Evolutionary conservation across 2,329 filamentous ascomycete species (phyloP), one percentile per base, ranked within the genome.

Genomic region (Bipolaris gigantea): DNA sequence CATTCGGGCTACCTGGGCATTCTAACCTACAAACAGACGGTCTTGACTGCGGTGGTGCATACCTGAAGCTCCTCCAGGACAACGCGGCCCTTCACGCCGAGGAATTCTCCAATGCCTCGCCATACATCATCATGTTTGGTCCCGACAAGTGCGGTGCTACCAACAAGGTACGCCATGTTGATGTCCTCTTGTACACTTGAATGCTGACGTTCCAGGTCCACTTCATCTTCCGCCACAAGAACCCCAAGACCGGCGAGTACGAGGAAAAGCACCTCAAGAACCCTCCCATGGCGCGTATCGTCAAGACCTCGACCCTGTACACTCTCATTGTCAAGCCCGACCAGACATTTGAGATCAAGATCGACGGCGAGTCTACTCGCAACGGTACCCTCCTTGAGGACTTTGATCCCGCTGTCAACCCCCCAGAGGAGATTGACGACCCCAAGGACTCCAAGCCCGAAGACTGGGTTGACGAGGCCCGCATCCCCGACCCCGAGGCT

Each of bases 211-310:
- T 41, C 33, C 48, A 84, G 82, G 85, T 88, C 57, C 85, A 88
- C 78, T 96, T 99, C 82, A 99, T 99, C 78, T 96, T 99, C 87
- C 94, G 95, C 80, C 94, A 99, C 89, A 99, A 97, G 90, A 99
- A 97, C 86, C 94, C 94, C 75, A 97, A 96, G 89, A 97, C 92
- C 42, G 93, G 93, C 81, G 91, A 97, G 79, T 99, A 99, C 73
- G 93, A 99, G 85, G 94, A 99, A 89, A 99, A 99, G 88, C 94
- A 99, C 80, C 85, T 99, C 62, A 86, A 85, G 75, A 84, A 84
- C 69, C 88, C 93, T 62, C 92, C 94, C 58, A 83, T 88, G 55
- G 92, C 92, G 74, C 89, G 88, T 75, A 94, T 96, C 71, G 83
- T 87, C 81, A 97, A 97, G 87, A 88, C 90, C 61, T 89, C 90